Conservation (phyloP, 2,329 filamentous ascomycete species). For the Madurella mycetomatis region DNA sequence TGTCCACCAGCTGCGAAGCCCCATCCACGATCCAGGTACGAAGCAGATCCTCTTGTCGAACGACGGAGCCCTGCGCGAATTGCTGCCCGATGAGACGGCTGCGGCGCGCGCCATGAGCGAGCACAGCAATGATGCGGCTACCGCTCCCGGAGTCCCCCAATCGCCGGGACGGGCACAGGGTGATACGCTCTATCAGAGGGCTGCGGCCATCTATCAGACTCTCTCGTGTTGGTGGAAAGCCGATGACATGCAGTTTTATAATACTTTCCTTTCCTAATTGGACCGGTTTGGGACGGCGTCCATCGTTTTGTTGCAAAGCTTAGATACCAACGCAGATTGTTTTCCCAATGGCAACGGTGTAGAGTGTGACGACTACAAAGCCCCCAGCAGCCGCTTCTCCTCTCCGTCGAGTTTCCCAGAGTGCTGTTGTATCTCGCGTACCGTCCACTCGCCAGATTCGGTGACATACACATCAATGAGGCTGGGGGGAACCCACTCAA, state of each 20-base stretch:
- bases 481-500: conserved; percentile 53
- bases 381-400: conserved; percentile 40
- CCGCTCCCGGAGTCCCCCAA: not conserved
- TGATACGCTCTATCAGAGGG: conserved; percentile 6
- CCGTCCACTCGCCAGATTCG: conserved; percentile 45
- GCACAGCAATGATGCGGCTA: not conserved
- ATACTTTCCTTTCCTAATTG: conserved; percentile 13
- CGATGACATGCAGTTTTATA: conserved; percentile 15
- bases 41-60: conserved; percentile 11
- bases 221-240: conserved; percentile 12
- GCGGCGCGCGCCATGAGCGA: not conserved
- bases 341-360: conserved; percentile 2
- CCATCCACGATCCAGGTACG: conserved; percentile 15
- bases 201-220: conserved; percentile 4
- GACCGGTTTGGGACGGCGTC: not conserved
- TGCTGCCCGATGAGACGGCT: not conserved
- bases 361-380: conserved; percentile 29
- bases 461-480: conserved; percentile 53
- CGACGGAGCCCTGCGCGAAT: conserved; percentile 1
- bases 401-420: conserved; percentile 36
- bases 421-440: conserved; percentile 36
- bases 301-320: not conserved
- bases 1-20: conserved; percentile 31
- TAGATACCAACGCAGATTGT: conserved; percentile 14
- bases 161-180: not conserved